Conservation (phyloP, 1,284 basidiomycete species). For the Leccinum pallidistipes region DNA sequence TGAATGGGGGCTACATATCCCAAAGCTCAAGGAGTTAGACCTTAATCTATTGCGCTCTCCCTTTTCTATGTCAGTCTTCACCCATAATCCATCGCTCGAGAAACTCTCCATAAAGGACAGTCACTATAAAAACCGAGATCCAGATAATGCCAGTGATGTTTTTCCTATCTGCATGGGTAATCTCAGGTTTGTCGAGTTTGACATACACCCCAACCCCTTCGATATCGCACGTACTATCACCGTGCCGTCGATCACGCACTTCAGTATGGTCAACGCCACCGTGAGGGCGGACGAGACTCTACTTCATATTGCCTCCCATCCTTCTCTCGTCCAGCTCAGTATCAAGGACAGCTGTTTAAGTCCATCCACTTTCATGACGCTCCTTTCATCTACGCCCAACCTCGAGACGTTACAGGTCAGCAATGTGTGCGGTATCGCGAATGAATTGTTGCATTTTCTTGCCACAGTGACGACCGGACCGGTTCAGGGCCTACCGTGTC, state of each 20-base stretch:
- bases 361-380: slow-evolving; percentile 29
- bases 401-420: slow-evolving; percentile 48
- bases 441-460: slow-evolving; percentile 47
- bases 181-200: slow-evolving; percentile 22
- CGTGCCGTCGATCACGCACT: slow-evolving; percentile 23
- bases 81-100: slow-evolving; percentile 28
- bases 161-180: slow-evolving; percentile 12
- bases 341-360: slow-evolving; percentile 17
- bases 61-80: slow-evolving; percentile 15
- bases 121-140: too few species aligned
- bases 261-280: slow-evolving; percentile 8
- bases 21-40: slow-evolving; percentile 23
- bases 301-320: slow-evolving; percentile 15
- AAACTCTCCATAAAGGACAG: not conserved
- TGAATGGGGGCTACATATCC: slow-evolving; percentile 22
- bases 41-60: not conserved
- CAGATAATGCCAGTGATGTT: not conserved
- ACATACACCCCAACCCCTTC: not conserved
- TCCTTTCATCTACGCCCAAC: slow-evolving; percentile 39
- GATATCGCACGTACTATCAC: slow-evolving; percentile 15
- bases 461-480: slow-evolving; percentile 8
- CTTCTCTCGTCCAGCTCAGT: slow-evolving; percentile 26
- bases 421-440: slow-evolving; percentile 33
- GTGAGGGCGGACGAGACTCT: slow-evolving; percentile 12
- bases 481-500: slow-evolving; percentile 47